Evolutionary conservation across 371 early-diverging fungal genomes (phyloP).

Genomic region (Lichtheimia ornata): DNA sequence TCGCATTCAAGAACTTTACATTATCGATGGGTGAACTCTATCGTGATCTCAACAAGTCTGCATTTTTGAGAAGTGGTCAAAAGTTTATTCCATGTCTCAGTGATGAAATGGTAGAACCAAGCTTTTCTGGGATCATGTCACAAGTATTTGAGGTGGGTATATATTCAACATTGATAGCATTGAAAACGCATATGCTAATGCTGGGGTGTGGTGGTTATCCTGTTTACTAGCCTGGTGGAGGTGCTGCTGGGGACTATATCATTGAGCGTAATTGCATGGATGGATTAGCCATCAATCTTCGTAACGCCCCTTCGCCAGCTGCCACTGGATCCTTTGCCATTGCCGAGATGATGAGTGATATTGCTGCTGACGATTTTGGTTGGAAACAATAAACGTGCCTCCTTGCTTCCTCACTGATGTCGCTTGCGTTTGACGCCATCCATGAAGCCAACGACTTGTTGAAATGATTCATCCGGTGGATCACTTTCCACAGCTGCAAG

Average conservation of each 20-base stretch:
- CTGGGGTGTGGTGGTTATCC: not conserved
- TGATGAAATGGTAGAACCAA: constrained; percentile 50
- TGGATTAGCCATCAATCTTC: constrained; percentile 41
- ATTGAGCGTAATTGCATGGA: constrained; percentile 47
- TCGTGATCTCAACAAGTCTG: constrained; percentile 43
- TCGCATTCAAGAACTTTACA: constrained; percentile 42
- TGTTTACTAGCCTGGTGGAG: constrained; percentile 30
- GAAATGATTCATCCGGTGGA: constrained; percentile 58
- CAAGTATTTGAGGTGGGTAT: constrained; percentile 43
- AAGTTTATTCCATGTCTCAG: constrained; percentile 37
- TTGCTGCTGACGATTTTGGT: constrained; percentile 43
- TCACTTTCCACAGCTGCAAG: constrained; percentile 77
- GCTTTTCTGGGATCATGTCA: constrained; percentile 50
- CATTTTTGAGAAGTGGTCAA: constrained; percentile 43
- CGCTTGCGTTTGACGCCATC: constrained; percentile 23
- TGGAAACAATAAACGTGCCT: constrained; percentile 17
- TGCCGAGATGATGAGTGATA: constrained; percentile 43
- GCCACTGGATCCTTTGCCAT: constrained; percentile 48
- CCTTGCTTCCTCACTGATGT: not conserved
- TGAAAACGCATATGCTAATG: not conserved
- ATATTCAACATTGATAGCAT: not conserved
- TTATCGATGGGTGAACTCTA: constrained; percentile 48
- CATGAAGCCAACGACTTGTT: constrained; percentile 61
- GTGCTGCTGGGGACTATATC: constrained; percentile 49
- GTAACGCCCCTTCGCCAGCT: constrained; percentile 53